Evolutionary conservation across 1,284 basidiomycete genomes (phyloP), one percentile per base, ranked within the genome.

Genomic region (Porogramme epimiltina): DNA sequence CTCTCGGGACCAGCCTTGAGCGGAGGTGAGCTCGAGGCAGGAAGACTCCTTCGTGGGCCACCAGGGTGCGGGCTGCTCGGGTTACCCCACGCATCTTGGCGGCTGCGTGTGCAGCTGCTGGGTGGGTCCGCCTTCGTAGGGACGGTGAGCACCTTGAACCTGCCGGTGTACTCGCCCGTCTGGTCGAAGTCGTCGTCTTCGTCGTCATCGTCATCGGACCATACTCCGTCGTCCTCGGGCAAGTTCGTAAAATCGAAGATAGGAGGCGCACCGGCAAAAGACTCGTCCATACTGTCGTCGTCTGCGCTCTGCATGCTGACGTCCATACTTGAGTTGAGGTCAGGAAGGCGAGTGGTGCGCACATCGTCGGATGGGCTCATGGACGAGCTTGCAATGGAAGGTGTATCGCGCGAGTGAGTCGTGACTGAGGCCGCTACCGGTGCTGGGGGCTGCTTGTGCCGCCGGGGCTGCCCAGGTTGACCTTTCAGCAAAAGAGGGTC

Each of bases 41-140:
- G 52, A 0, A 56, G 41, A 16, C 45, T 51, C 16, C 52, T 45
- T 11, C 47, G 43, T 19, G 46, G 18, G 2, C 54, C 45, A 2
- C 49, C 37, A 19, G 65, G 65, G 56, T 60, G 87, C 0, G 87
- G 87, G 51, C 85, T 88, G 37, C 83, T 77, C 2, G 85, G 86
- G 11, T 81, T 73, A 1, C 87, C 86, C 87, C 87, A 89, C 22
- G 72, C 67, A 33, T 81, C 78, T 66, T 77, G 77, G 36, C 78
- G 72, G 15, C 65, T 70, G 36, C 69, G 70, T 11, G 81, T 82
- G 15, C 69, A 70, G 57, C 80, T 84, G 51, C 78, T 83, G 2
- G 85, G 83, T 1, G 87, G 85, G 57, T 86, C 87, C n/a, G 66
- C 68, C 69, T 87, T 89, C 15, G 82, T 87, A 15, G 76, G 80